Percentiles rank a stretch among this genome's conserved stretches.
These are phyloP conservation scores for Alternaria atra DNA, from an alignment of 2,329 filamentous ascomycete genomes.

Conservation along the genomic window DNA sequence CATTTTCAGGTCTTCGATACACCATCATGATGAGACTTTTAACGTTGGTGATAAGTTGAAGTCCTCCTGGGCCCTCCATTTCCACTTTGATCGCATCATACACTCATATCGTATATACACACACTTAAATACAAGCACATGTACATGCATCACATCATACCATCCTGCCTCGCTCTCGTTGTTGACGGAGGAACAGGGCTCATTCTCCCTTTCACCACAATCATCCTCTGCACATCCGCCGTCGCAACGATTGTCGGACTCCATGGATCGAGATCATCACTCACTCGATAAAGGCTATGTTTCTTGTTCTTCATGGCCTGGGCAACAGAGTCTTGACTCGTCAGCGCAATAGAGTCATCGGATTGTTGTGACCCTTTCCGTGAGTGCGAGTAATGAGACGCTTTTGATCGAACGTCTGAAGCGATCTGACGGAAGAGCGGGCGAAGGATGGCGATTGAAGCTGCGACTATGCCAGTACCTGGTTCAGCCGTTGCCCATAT, in stretches of 20 bases:
- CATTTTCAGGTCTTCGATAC: not conserved
- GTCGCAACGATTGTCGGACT: conserved; percentile 28
- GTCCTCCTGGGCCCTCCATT: not conserved
- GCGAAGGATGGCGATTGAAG: conserved; percentile 58
- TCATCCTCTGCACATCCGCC: conserved; percentile 23
- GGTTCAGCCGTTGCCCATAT: conserved; percentile 61
- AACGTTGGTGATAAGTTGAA: not conserved
- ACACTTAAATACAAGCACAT: too few relatives aligned
- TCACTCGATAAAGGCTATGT: conserved; percentile 16
- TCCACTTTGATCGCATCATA: not conserved
- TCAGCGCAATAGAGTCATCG: conserved; percentile 29
- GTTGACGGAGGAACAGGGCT: not conserved
- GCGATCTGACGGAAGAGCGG: conserved; percentile 52
- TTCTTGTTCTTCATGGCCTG: conserved; percentile 15
- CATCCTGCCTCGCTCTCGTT: not conserved
- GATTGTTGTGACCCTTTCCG: conserved; percentile 17
- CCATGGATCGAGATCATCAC: conserved; percentile 27
- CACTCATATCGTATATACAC: not conserved
- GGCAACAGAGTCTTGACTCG: conserved; percentile 1
- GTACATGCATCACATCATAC: not conserved
- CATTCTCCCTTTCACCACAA: conserved; percentile 22
- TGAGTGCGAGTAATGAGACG: conserved; percentile 18
- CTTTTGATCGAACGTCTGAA: conserved; percentile 28
- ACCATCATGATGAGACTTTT: not conserved
- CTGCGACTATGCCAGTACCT: conserved; percentile 61